These are phyloP conservation scores for Trametes villosa DNA, from an alignment of 768 basidiomycete species.

Conservation along the genomic window DNA sequence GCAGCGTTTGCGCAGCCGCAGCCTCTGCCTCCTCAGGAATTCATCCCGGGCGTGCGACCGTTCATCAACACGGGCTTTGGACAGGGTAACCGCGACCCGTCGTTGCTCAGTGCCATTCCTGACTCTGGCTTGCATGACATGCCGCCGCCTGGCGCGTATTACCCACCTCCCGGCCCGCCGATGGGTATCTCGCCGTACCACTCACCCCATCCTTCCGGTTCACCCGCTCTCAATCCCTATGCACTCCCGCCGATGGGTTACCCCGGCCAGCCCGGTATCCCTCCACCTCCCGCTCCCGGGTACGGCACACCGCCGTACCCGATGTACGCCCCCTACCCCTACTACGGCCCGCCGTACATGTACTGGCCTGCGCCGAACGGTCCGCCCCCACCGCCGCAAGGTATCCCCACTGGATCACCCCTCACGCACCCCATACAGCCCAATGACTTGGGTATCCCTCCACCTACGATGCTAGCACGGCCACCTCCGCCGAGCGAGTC, in stretches of 20 bases:
- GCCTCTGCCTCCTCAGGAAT: slow-evolving; percentile 21
- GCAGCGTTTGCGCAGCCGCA: slow-evolving; percentile 19
- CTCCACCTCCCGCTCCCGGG: slow-evolving; percentile 25
- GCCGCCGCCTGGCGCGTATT: slow-evolving; percentile 10
- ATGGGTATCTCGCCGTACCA: slow-evolving; percentile 25
- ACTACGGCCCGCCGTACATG: slow-evolving; percentile 42
- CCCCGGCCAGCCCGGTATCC: slow-evolving; percentile 19
- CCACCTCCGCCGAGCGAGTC: slow-evolving; percentile 40
- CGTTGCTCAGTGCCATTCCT: slow-evolving; percentile 9
- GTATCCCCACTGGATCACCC: slow-evolving; percentile 2
- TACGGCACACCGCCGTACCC: slow-evolving; percentile 41
- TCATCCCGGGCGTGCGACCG: slow-evolving; percentile 12
- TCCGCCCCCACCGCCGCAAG: slow-evolving; percentile 6
- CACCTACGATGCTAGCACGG: slow-evolving; percentile 36
- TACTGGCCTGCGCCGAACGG: slow-evolving; percentile 38
- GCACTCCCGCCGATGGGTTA: slow-evolving; percentile 26
- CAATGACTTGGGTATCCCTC: slow-evolving; percentile 28
- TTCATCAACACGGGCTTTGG: slow-evolving; percentile 4
- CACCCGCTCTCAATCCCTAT: slow-evolving; percentile 22
- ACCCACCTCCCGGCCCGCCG: slow-evolving; percentile 13
- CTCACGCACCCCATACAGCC: slow-evolving; percentile 3
- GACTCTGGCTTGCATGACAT: slow-evolving; percentile 6
- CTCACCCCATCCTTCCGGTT: slow-evolving; percentile 26
- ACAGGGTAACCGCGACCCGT: background rate
- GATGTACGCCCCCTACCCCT: slow-evolving; percentile 40